Conservation (phyloP, 345 rosid species). For the Orychophragmus violaceus region DNA sequence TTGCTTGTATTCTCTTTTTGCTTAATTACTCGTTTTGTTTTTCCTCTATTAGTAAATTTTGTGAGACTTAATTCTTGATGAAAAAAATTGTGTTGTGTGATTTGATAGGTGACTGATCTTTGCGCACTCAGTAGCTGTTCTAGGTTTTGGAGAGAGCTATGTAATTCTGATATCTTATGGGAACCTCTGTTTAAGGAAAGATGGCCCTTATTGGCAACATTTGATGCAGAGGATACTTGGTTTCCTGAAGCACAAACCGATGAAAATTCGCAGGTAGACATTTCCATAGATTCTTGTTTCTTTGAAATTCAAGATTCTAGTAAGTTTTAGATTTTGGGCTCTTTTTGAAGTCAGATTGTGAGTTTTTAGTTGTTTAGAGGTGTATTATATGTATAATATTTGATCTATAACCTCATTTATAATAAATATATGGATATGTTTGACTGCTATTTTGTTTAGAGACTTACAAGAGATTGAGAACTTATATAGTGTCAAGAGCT, state of each 20-base stretch:
- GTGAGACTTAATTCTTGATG: background rate
- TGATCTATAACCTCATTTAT: background rate
- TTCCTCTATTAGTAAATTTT: background rate
- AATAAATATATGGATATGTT: background rate
- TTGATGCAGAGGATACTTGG: background rate
- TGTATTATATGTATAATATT: no score
- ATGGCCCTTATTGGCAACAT: conserved; percentile 46
- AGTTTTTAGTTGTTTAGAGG: background rate
- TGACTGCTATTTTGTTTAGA: no score
- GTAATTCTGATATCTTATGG: conserved; percentile 63
- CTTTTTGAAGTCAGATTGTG: background rate
- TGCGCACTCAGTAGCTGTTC: conserved; percentile 64
- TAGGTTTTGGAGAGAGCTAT: conserved; percentile 59
- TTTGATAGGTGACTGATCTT: conserved; percentile 47
- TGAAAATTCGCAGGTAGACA: conserved; percentile 18
- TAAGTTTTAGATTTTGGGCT: background rate
- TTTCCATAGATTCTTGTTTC: background rate
- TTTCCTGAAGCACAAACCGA: background rate
- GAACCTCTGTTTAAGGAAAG: conserved; percentile 46
- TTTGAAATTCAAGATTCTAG: background rate
- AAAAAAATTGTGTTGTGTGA: conserved; percentile 1
- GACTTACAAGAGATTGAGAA: no score
- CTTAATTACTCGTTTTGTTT: background rate
- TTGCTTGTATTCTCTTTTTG: background rate
- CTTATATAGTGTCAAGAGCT: no score